Evolutionary conservation across 2,329 filamentous ascomycete genomes (phyloP).

Genomic region (Curvularia eragrostidis): DNA sequence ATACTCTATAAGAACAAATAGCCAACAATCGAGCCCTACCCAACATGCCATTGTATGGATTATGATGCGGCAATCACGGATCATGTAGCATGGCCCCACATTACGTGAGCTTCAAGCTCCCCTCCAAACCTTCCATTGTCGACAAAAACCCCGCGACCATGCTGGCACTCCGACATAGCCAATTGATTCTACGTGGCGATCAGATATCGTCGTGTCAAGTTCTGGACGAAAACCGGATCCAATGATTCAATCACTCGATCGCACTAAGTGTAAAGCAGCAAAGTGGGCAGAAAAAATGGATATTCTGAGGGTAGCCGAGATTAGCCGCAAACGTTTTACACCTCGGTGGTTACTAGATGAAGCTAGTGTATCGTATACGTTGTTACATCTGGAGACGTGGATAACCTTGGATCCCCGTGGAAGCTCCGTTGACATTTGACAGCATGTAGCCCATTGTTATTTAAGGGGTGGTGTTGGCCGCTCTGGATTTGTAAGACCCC

Average conservation of each 20-base stretch:
- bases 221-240: constrained; percentile 4
- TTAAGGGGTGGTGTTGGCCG: constrained; percentile 8
- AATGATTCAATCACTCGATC: background rate
- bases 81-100: constrained; percentile 12
- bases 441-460: constrained; percentile 4
- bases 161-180: background rate
- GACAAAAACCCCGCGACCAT: background rate
- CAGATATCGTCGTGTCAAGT: background rate
- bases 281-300: constrained; percentile 12
- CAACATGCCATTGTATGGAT: background rate
- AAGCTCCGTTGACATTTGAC: constrained; percentile 9
- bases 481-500: background rate
- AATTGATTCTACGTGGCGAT: background rate
- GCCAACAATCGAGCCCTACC: background rate
- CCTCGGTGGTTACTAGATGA: constrained; percentile 6
- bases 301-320: constrained; percentile 17
- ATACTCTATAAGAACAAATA: background rate
- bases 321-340: constrained; percentile 15
- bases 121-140: constrained; percentile 1
- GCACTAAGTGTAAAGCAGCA: constrained; percentile 1
- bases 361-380: constrained; percentile 1
- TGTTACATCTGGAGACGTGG: constrained; percentile 4
- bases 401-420: constrained; percentile 6
- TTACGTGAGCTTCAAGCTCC: constrained; percentile 13
- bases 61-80: constrained; percentile 5